Evolutionary conservation across 139 green algal genomes (phyloP), one percentile per base, ranked within the genome.

Genomic region (Asterochloris erici): DNA sequence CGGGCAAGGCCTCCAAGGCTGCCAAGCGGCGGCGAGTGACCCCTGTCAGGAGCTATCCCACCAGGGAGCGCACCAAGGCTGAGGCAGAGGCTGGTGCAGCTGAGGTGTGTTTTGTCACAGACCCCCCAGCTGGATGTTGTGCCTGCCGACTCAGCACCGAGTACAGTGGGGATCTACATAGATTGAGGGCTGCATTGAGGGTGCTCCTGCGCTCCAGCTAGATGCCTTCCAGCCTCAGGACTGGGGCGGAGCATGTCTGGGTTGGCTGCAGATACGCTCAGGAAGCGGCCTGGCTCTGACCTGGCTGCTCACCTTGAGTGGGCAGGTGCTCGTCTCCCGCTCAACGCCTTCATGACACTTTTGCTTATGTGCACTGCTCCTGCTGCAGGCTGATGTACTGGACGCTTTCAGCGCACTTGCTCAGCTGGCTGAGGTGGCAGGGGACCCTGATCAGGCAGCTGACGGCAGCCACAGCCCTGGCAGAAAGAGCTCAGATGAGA

Each of bases 331-430:
- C 38, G 38, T 54, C 38, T 54, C 38, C 2, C 6, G 38, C 38
- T 54, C 38, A 54, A 54, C 6, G 38, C 38, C 38, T 54, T 54
- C 38, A 54, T 54, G 38, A 6, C 38, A 54, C 4, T 54, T 6
- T 10, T 21, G 21, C 66, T 71, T 71, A 9, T 24, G 4, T 24
- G 19, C 4, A 24, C 21, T 71, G 66, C 21, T 71, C 10, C 13
- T 10, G 24, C 14, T 80, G 76, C 76, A 80, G 76, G 76, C 76
- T 47, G 82, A 81, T 14, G 82, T 47, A 11, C 47, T 85, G 24
- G 75, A 85, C 28, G 74, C 82, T 73, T 81, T 85, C 82, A 82
- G 64, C 28, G 82, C 81, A 21, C 73, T 84, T 62, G 81, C 81
- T 73, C 73, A 76, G 63, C 47, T 73, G 24, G 79, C 79, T 71